Percentiles rank a stretch among this genome's conserved stretches.
phyloP scores from a whole-genome alignment of 2,329 filamentous ascomycete species.

The Macrophomina phaseolina region DNA sequence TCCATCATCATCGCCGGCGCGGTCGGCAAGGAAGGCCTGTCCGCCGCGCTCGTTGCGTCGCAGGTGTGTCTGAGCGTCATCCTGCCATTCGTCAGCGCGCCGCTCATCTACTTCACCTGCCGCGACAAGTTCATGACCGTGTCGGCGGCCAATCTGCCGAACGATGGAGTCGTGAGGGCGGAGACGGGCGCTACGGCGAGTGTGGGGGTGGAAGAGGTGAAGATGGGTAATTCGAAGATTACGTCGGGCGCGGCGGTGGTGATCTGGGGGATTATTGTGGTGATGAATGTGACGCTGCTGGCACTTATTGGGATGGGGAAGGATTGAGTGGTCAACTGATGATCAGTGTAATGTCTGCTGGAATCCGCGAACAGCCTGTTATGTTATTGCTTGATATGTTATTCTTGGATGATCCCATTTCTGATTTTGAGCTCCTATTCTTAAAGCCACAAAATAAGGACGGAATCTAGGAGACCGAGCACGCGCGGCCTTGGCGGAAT shows the following conservation, averaged over 20 bases:
- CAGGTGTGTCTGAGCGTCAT: conserved; percentile 82
- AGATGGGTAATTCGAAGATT: conserved; percentile 77
- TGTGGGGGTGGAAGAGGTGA: conserved; percentile 41
- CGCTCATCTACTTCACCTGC: conserved; percentile 85
- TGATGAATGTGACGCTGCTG: conserved; percentile 80
- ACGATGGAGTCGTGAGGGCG: not conserved
- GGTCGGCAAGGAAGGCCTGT: conserved; percentile 73
- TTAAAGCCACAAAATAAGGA: too few relatives aligned
- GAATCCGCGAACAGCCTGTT: too few relatives aligned
- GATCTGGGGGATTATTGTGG: conserved; percentile 75
- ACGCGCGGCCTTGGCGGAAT: too few relatives aligned
- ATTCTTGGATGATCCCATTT: too few relatives aligned
- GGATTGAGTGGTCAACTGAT: not conserved
- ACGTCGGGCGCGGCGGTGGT: conserved; percentile 62
- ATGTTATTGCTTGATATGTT: too few relatives aligned
- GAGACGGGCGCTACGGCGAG: conserved; percentile 9
- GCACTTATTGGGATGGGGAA: conserved; percentile 66
- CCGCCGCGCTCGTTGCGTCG: conserved; percentile 72
- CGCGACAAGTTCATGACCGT: conserved; percentile 81
- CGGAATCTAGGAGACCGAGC: too few relatives aligned
- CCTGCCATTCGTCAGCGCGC: conserved; percentile 79
- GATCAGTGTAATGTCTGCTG: too few relatives aligned
- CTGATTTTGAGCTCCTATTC: too few relatives aligned
- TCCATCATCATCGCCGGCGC: conserved; percentile 83
- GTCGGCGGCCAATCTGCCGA: conserved; percentile 33